Base-by-base conservation (phyloP, 2,329 filamentous ascomycete species). In the Fusarium ambrosium region DNA sequence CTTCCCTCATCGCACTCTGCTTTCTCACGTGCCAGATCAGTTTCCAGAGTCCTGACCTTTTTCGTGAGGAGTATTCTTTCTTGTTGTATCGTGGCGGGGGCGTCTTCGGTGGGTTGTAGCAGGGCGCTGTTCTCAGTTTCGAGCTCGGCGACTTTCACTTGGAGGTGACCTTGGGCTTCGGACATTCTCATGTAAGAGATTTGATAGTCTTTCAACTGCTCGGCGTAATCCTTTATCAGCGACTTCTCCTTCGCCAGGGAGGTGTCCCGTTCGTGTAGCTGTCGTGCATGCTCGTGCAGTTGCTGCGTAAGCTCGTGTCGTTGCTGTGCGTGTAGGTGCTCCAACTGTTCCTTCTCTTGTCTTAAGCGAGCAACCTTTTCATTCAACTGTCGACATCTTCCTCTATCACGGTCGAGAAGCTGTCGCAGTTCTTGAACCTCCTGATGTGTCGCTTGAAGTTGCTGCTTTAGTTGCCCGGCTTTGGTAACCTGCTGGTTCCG, bases 171-270 rank as follows among this genome's bases (percentile, higher is more conserved):
- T 2, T 65, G 63, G 2, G 63, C 20, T n/a, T 43, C 39, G 8
- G 56, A 41, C 20, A 39, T 34, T 16, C 55, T 51, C 16, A 61
- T 55, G 4, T 14, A 66, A 4, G 36, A 51, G 3, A 60, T 53
- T 13, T 61, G 63, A 14, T 66, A 66, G 7, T 66, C 63, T 27
- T 61, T 61, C 8, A 61, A 18, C 10, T 39, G 6, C 8, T 29
- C 22, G 9, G 55, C 27, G 8, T 24, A 36, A 11, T 24, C 18
- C n/a, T 59, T 37, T 16, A 61, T 45, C 24, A 27, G 1, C 1
- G 6, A 48, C n/a, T 20, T 34, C 3, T 53, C 36, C 11, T 66
- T 18, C 4, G 27, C 27, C 6, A 55, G 18, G 4, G 18, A 27
- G 14, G 6, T 4, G 32, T 55, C 27, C 27, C 20, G 11, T 36